A percentile compares a stretch with the other conserved stretches of the same genome.
These are phyloP conservation scores for Phoma sp. DNA, from an alignment of 2,329 filamentous ascomycete species.

Conservation along the genomic window DNA sequence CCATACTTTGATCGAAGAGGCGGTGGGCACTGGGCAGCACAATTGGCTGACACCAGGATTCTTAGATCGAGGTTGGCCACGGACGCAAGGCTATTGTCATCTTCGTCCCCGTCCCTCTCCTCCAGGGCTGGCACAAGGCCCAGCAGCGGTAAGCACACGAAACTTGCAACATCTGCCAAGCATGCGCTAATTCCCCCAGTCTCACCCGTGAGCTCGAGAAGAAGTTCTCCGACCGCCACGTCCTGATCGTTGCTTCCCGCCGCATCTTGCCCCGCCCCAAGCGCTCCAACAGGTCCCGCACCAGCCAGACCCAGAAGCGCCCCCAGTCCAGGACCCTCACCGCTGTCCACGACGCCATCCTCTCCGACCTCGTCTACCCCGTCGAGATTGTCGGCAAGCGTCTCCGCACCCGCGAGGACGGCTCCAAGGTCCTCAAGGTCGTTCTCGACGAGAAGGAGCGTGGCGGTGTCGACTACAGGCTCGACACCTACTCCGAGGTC, in stretches of 20 bases:
- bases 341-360: constrained; percentile 98
- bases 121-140: constrained; percentile 98
- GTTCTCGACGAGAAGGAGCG: constrained; percentile 99
- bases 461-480: constrained; percentile 97
- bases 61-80: constrained; percentile 99
- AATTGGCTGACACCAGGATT: constrained; percentile 62
- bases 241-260: constrained; percentile 97
- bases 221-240: constrained; percentile 99
- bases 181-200: constrained; percentile 56
- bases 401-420: constrained; percentile 97
- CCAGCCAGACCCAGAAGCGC: constrained; percentile 97
- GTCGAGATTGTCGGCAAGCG: constrained; percentile 99
- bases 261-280: constrained; percentile 98
- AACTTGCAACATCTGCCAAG: background rate
- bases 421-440: constrained; percentile 98
- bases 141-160: constrained; percentile 88
- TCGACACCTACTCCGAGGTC: constrained; percentile 99
- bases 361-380: constrained; percentile 97
- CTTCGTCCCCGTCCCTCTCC: constrained; percentile 99
- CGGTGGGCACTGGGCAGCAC: constrained; percentile 63
- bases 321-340: constrained; percentile 97
- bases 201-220: constrained; percentile 99
- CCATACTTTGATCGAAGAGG: constrained; percentile 54
- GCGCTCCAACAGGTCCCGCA: constrained; percentile 95
- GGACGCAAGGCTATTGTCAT: constrained; percentile 99